Conservation (phyloP, 1,284 basidiomycete genomes). For the Mrakiaceae sp. region DNA sequence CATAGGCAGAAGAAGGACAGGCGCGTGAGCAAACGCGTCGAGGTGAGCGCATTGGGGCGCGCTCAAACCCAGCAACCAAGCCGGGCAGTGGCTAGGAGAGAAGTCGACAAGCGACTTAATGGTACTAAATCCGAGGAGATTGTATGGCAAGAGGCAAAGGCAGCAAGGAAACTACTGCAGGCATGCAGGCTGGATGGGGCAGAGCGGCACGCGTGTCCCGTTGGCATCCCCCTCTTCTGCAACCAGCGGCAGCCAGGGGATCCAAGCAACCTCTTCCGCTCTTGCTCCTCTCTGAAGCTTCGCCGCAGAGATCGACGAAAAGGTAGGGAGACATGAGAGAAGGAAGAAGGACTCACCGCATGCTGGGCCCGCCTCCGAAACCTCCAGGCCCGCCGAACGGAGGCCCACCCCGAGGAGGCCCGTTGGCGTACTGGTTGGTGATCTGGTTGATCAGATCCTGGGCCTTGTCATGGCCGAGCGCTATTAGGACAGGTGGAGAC, state of each 20-base stretch:
- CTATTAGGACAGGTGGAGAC: slow-evolving; percentile 35
- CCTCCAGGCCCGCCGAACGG: slow-evolving; percentile 22
- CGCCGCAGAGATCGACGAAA: neutral
- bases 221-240: neutral
- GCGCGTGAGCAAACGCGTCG: slow-evolving; percentile 67
- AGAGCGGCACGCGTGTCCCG: neutral
- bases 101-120: too few species aligned
- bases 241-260: neutral
- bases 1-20: slow-evolving; percentile 47
- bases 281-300: neutral
- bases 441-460: slow-evolving; percentile 95
- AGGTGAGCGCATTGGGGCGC: slow-evolving; percentile 29
- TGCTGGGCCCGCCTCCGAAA: slow-evolving; percentile 4
- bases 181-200: neutral
- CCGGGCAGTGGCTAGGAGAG: too few species aligned
- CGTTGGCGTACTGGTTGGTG: slow-evolving; percentile 69
- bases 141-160: neutral
- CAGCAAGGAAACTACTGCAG: too few species aligned
- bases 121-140: neutral
- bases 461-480: slow-evolving; percentile 88
- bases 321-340: slow-evolving; percentile 1
- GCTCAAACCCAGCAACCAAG: too few species aligned
- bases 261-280: too few species aligned
- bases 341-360: neutral
- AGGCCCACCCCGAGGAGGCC: slow-evolving; percentile 32